These are phyloP conservation scores for Aspergillus sp. DNA, from an alignment of 2,329 filamentous ascomycete genomes.

Conservation along the genomic window DNA sequence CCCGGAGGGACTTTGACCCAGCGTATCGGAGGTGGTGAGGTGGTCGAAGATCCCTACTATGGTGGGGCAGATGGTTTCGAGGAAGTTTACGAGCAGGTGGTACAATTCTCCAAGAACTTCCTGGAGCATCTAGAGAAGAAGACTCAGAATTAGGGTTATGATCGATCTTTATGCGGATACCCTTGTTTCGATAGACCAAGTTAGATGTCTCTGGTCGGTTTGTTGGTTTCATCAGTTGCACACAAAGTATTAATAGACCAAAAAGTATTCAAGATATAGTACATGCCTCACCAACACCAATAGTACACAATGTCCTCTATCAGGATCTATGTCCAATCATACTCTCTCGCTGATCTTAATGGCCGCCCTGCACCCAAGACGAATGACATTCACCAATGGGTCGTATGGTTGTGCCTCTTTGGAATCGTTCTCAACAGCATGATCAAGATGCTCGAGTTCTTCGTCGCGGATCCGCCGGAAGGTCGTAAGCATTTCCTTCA, in stretches of 20 bases:
- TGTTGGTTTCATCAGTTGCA: background rate
- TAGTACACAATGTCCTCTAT: slow-evolving; percentile 16
- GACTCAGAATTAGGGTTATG: slow-evolving; percentile 16
- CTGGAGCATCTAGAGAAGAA: slow-evolving; percentile 60
- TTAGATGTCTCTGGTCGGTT: background rate
- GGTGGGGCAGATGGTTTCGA: slow-evolving; percentile 81
- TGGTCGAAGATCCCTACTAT: slow-evolving; percentile 90
- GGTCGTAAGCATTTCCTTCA: slow-evolving; percentile 72
- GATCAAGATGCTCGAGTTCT: slow-evolving; percentile 94
- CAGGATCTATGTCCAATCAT: slow-evolving; percentile 28
- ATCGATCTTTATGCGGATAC: slow-evolving; percentile 26
- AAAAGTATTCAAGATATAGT: slow-evolving; percentile 15
- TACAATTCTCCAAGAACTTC: slow-evolving; percentile 77
- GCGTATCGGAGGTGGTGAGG: slow-evolving; percentile 59
- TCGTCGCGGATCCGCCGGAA: slow-evolving; percentile 88
- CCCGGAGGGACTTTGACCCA: slow-evolving; percentile 52
- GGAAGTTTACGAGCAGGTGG: slow-evolving; percentile 82
- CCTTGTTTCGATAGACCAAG: slow-evolving; percentile 22
- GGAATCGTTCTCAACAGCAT: slow-evolving; percentile 90
- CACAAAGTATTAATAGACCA: background rate
- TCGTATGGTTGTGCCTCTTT: slow-evolving; percentile 90
- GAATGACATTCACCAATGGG: slow-evolving; percentile 82
- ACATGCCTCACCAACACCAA: slow-evolving; percentile 9
- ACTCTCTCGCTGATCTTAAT: slow-evolving; percentile 77
- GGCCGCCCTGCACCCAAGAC: slow-evolving; percentile 86